phyloP scores from a whole-genome alignment of 495 filamentous ascomycete species.

The Hypoxylon rickii region DNA sequence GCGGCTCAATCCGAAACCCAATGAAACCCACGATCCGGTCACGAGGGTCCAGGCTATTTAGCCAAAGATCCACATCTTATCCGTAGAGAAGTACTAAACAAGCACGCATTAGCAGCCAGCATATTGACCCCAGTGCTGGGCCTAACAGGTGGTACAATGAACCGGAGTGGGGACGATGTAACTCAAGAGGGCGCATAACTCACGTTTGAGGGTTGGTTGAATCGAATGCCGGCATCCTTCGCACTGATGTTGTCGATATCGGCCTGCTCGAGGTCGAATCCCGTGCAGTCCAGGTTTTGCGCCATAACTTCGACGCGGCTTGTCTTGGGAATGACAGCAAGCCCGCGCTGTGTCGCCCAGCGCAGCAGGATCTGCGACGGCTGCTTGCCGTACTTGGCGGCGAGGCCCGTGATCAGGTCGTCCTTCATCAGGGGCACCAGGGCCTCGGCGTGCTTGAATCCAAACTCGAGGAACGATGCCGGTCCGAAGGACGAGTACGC shows the following conservation, averaged over 20 bases:
- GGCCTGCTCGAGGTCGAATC: slow-evolving; percentile 66
- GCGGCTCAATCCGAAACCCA: background rate
- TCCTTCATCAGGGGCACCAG: slow-evolving; percentile 73
- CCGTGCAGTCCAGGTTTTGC: slow-evolving; percentile 67
- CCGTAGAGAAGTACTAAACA: slow-evolving; percentile 54
- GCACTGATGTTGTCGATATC: slow-evolving; percentile 71
- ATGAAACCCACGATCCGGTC: slow-evolving; percentile 2
- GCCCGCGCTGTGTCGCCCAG: slow-evolving; percentile 91
- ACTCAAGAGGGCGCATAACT: slow-evolving; percentile 45
- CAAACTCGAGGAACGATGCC: slow-evolving; percentile 78
- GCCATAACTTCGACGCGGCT: slow-evolving; percentile 58
- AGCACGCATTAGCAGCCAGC: slow-evolving; percentile 16
- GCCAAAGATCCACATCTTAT: slow-evolving; percentile 58
- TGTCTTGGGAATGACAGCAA: slow-evolving; percentile 93
- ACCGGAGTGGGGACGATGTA: too few relatives aligned
- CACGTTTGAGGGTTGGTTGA: slow-evolving; percentile 79
- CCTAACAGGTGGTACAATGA: too few relatives aligned
- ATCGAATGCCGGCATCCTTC: slow-evolving; percentile 72
- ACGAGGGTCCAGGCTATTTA: slow-evolving; percentile 33
- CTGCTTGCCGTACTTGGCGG: slow-evolving; percentile 72
- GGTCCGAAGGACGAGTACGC: slow-evolving; percentile 94
- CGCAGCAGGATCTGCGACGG: slow-evolving; percentile 86
- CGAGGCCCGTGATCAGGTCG: slow-evolving; percentile 63
- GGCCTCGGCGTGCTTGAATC: slow-evolving; percentile 71
- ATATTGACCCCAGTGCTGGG: background rate